Evolutionary conservation across 2,329 filamentous ascomycete species (phyloP).

Genomic region (Pseudogymnoascus pannorum): DNA sequence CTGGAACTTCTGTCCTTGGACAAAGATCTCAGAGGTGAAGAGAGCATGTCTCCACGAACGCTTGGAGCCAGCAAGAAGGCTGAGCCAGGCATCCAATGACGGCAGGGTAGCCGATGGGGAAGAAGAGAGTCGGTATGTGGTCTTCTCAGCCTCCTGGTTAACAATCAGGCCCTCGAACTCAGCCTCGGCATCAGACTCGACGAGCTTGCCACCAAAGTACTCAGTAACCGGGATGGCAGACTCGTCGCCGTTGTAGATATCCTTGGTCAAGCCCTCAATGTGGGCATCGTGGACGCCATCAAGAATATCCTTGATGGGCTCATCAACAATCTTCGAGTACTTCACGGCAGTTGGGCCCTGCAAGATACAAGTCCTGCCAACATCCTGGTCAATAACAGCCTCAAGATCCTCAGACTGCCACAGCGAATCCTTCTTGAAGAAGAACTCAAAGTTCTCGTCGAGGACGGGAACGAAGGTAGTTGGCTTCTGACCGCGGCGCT

Average conservation of each 20-base stretch:
- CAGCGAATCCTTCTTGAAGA: conserved; percentile 99
- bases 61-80: conserved; percentile 74
- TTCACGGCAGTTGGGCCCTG: conserved; percentile 90
- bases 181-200: conserved; percentile 61
- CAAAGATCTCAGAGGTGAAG: conserved; percentile 86
- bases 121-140: conserved; percentile 74
- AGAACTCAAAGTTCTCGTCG: conserved; percentile 97
- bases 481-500: conserved; percentile 88
- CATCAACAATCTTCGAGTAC: conserved; percentile 82
- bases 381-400: conserved; percentile 91
- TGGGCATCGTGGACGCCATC: conserved; percentile 85
- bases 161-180: conserved; percentile 84
- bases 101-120: conserved; percentile 69
- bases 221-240: conserved; percentile 75
- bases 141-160: conserved; percentile 70
- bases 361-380: conserved; percentile 90
- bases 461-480: conserved; percentile 93
- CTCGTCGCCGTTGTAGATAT: conserved; percentile 70
- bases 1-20: conserved; percentile 94
- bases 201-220: conserved; percentile 88
- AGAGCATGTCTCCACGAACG: conserved; percentile 94
- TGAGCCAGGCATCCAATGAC: conserved; percentile 74
- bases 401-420: conserved; percentile 99
- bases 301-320: conserved; percentile 91
- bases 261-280: conserved; percentile 69